Conservation (phyloP, 345 rosid species). For the Durio zibethinus region DNA sequence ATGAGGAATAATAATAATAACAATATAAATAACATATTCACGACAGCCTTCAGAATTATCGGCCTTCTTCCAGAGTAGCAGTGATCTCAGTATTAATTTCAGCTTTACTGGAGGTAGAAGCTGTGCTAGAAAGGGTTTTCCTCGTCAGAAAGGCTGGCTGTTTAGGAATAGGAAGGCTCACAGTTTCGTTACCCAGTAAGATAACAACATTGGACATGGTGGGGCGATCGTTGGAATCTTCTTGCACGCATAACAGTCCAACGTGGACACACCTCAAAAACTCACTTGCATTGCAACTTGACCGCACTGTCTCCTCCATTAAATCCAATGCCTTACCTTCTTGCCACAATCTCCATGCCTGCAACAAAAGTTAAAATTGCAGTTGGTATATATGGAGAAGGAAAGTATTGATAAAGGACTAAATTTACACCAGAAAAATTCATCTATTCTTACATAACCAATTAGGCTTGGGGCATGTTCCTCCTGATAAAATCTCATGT, state of each 20-base stretch:
- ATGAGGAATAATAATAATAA: too few species aligned
- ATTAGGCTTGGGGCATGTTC: slow-evolving; percentile 39
- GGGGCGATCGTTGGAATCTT: slow-evolving; percentile 16
- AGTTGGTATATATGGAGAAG: neutral
- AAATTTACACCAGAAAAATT: neutral
- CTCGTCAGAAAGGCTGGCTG: slow-evolving; percentile 12
- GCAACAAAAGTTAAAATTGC: neutral
- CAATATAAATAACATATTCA: neutral
- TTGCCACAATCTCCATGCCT: slow-evolving; percentile 21
- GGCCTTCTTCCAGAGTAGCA: neutral
- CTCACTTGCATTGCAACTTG: slow-evolving; percentile 1
- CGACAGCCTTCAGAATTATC: neutral
- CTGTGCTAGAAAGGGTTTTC: neutral
- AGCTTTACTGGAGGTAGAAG: slow-evolving; percentile 2
- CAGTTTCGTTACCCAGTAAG: slow-evolving; percentile 2
- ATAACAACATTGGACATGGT: slow-evolving; percentile 10
- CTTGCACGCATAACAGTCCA: slow-evolving; percentile 17
- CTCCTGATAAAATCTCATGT: slow-evolving; percentile 31
- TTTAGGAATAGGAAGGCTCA: slow-evolving; percentile 1
- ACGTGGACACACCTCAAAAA: slow-evolving; percentile 2
- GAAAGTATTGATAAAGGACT: neutral
- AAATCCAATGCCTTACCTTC: slow-evolving; percentile 6
- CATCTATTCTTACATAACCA: slow-evolving; percentile 40
- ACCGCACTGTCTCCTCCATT: neutral
- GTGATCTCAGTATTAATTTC: neutral